phyloP scores from a whole-genome alignment of 176 grass and related monocot species.

The Saccharum spontaneum region DNA sequence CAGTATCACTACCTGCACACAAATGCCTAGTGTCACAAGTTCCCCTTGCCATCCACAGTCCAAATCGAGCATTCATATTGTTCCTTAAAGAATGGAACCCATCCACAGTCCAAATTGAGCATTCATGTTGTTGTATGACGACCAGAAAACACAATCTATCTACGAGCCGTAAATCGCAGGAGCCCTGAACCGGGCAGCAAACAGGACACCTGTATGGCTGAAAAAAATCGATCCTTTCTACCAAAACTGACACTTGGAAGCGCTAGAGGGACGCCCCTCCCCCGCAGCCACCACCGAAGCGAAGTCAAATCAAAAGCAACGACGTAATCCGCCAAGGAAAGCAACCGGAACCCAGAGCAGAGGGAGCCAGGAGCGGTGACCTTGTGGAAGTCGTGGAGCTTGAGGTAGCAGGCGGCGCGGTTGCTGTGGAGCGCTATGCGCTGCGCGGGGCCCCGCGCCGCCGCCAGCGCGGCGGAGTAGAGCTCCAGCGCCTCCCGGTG shows the following conservation, averaged over 20 bases:
- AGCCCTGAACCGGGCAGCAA: not conserved
- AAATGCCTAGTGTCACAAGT: not conserved
- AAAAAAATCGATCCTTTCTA: not conserved
- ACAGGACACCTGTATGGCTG: not conserved
- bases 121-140: too few relatives aligned
- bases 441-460: slow-evolving; percentile 68
- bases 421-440: slow-evolving; percentile 97
- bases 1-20: not conserved
- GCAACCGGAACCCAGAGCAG: not conserved
- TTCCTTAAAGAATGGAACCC: not conserved
- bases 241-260: not conserved
- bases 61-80: too few relatives aligned
- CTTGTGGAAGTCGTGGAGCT: slow-evolving; percentile 89
- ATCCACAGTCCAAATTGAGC: not conserved
- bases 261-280: not conserved
- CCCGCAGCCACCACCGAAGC: not conserved
- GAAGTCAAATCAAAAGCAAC: slow-evolving; percentile 9
- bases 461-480: slow-evolving; percentile 77
- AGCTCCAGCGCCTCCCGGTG: slow-evolving; percentile 85
- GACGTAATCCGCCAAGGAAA: not conserved
- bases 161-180: not conserved
- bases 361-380: not conserved
- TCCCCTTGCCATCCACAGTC: not conserved
- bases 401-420: slow-evolving; percentile 92
- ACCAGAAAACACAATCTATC: not conserved